These are phyloP conservation scores for Lasiosphaeriaceae sp. DNA, from an alignment of 495 filamentous ascomycete genomes.

Conservation along the genomic window DNA sequence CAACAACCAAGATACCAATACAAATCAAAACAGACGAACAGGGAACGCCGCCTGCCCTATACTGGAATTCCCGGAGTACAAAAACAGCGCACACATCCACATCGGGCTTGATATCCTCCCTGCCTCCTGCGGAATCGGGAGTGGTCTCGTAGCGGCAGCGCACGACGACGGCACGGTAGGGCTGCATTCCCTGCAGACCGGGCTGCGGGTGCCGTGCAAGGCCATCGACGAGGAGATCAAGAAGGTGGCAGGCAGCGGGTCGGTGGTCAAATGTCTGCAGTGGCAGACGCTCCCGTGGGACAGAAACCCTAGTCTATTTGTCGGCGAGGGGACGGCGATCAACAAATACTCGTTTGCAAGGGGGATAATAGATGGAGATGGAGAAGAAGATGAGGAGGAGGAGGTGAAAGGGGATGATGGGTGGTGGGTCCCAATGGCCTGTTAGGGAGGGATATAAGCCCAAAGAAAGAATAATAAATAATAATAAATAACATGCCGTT, in stretches of 20 bases:
- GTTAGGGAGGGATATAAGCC: no score
- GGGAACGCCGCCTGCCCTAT: constrained; percentile 3
- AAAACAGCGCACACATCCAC: constrained; percentile 29
- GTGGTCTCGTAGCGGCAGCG: constrained; percentile 37
- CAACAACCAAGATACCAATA: background rate
- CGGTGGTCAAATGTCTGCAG: constrained; percentile 23
- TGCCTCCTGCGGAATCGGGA: constrained; percentile 8
- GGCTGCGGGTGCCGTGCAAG: constrained; percentile 22
- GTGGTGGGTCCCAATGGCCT: no score
- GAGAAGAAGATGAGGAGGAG: no score
- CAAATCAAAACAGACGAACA: background rate
- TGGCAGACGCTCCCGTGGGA: constrained; percentile 33
- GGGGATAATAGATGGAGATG: background rate
- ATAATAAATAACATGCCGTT: no score
- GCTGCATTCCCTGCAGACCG: constrained; percentile 38
- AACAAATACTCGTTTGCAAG: constrained; percentile 27
- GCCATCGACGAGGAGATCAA: constrained; percentile 11
- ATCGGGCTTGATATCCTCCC: constrained; percentile 36
- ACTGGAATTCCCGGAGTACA: constrained; percentile 32
- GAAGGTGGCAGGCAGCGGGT: constrained; percentile 2
- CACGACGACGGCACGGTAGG: constrained; percentile 38
- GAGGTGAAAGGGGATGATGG: no score
- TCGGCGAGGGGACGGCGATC: constrained; percentile 17
- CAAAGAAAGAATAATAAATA: no score
- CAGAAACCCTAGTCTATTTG: constrained; percentile 26